phyloP scores from a whole-genome alignment of 2,329 filamentous ascomycete species.

The Daldinia sp. region DNA sequence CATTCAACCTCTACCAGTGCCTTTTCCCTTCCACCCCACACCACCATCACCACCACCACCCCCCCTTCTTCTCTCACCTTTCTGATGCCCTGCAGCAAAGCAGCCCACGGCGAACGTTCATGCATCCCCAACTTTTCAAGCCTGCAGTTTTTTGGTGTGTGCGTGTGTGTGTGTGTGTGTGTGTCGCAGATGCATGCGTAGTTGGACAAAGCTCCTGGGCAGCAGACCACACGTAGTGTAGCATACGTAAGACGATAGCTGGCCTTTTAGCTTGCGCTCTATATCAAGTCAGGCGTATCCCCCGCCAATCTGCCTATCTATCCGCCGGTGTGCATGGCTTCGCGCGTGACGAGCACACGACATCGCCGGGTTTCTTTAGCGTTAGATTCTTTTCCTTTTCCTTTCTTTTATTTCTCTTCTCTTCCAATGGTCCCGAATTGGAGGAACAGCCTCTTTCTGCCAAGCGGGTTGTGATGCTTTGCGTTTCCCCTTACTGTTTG shows the following conservation, averaged over 20 bases:
- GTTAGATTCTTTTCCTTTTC: background rate
- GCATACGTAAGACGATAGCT: conserved; percentile 37
- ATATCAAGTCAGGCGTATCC: conserved; percentile 13
- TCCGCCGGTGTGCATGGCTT: conserved; percentile 13
- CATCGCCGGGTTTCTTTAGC: conserved; percentile 15
- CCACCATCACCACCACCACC: too few relatives aligned
- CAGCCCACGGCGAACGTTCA: conserved; percentile 33
- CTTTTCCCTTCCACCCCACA: conserved; percentile 14
- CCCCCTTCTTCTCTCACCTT: conserved; percentile 16
- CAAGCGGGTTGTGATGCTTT: conserved; percentile 14
- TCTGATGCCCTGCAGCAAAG: conserved; percentile 38
- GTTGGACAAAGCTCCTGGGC: conserved; percentile 30
- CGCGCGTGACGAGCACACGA: conserved; percentile 38
- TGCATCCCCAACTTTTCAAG: conserved; percentile 38
- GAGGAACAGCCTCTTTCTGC: conserved; percentile 3
- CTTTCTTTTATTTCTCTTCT: too few relatives aligned
- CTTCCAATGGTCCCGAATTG: background rate
- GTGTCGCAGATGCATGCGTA: conserved; percentile 6
- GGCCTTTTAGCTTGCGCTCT: background rate
- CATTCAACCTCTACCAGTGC: conserved; percentile 1
- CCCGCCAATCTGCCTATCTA: conserved; percentile 17
- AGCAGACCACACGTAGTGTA: conserved; percentile 32
- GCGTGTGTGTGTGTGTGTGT: background rate
- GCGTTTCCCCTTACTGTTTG: conserved; percentile 2
- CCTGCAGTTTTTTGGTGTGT: conserved; percentile 25